Percentiles rank a stretch among this genome's conserved stretches.
phyloP scores from a whole-genome alignment of 2,329 filamentous ascomycete genomes.

The Trichoderma harzianum region DNA sequence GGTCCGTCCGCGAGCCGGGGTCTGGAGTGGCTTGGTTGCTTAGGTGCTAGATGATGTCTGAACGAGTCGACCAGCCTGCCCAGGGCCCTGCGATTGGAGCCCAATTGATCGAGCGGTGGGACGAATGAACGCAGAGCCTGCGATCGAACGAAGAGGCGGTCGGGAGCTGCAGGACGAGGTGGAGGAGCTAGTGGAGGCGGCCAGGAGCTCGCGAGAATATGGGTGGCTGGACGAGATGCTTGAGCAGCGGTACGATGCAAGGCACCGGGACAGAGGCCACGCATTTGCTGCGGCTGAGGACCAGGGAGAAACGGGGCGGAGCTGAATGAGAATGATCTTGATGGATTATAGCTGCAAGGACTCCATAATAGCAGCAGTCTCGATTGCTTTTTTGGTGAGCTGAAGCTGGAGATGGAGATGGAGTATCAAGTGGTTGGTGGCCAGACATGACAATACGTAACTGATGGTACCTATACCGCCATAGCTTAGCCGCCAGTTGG shows the following conservation, averaged over 20 bases:
- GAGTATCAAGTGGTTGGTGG: background rate
- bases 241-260: slow-evolving; percentile 19
- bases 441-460: background rate
- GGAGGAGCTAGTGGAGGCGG: slow-evolving; percentile 19
- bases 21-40: slow-evolving; percentile 6
- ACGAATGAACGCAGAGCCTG: slow-evolving; percentile 7
- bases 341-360: background rate
- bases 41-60: background rate
- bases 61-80: background rate
- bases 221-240: slow-evolving; percentile 18
- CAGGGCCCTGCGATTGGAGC: slow-evolving; percentile 10
- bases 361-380: background rate
- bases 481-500: background rate
- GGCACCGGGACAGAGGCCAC: slow-evolving; percentile 15
- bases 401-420: background rate
- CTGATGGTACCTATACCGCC: background rate
- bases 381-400: background rate
- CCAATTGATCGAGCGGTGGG: slow-evolving; percentile 5
- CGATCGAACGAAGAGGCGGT: slow-evolving; percentile 18
- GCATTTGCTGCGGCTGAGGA: slow-evolving; percentile 16
- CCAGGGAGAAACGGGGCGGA: slow-evolving; percentile 6
- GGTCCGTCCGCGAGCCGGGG: slow-evolving; percentile 14
- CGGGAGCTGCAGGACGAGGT: slow-evolving; percentile 19
- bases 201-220: slow-evolving; percentile 13
- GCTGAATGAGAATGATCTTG: background rate